Percentiles rank a stretch among this genome's conserved stretches.
Conservation (phyloP, 2,329 filamentous ascomycete genomes). For the Pseudocercospora crystallina region DNA sequence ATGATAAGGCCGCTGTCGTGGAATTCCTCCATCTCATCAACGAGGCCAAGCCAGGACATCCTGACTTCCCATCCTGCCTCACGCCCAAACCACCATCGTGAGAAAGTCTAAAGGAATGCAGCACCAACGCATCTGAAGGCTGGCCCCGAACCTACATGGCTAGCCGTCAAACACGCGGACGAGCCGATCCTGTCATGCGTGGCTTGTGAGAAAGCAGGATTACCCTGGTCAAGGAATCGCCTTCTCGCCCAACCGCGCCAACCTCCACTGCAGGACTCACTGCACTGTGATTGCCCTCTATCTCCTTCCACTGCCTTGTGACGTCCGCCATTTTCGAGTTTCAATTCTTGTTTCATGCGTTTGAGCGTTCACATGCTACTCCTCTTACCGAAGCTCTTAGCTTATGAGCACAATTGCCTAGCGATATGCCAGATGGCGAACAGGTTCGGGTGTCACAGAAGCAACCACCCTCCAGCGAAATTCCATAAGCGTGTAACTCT, state of each 20-base stretch:
- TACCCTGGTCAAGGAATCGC: background rate
- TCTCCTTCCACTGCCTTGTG: background rate
- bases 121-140: slow-evolving; percentile 1
- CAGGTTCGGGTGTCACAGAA: background rate
- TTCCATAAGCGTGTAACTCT: too few species aligned
- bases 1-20: too few species aligned
- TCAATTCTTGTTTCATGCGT: slow-evolving; percentile 8
- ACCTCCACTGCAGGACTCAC: background rate
- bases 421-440: background rate
- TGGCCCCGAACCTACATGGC: slow-evolving; percentile 4
- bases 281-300: slow-evolving; percentile 1
- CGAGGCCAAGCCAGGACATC: too few species aligned
- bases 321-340: background rate
- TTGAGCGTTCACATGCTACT: background rate
- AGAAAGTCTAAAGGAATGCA: too few species aligned
- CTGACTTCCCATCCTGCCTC: too few species aligned
- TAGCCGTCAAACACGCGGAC: background rate
- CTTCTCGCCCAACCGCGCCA: background rate
- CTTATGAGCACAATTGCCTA: background rate
- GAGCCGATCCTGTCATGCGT: background rate
- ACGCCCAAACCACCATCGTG: too few species aligned
- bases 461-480: too few species aligned
- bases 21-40: too few species aligned
- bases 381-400: background rate
- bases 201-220: background rate